These are phyloP conservation scores for Mycosarcoma mackinlayi DNA, from an alignment of 1,284 basidiomycete species.

Conservation along the genomic window DNA sequence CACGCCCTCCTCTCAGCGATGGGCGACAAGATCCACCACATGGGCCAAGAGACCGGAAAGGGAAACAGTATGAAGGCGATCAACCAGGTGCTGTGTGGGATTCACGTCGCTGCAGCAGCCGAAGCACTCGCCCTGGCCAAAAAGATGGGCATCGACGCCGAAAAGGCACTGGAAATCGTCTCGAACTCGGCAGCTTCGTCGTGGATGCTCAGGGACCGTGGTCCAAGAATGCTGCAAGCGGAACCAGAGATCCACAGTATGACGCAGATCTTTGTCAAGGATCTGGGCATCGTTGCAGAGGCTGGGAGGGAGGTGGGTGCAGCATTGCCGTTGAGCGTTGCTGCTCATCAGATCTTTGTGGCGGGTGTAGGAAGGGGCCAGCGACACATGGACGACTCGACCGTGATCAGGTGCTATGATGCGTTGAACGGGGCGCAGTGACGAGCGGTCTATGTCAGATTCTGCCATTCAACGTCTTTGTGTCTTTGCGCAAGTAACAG, in stretches of 20 bases:
- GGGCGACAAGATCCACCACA: conserved; percentile 62
- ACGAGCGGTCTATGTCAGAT: background rate
- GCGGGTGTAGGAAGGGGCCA: conserved; percentile 21
- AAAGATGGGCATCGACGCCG: conserved; percentile 66
- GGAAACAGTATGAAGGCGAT: conserved; percentile 56
- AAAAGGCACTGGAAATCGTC: conserved; percentile 65
- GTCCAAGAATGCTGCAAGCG: conserved; percentile 38
- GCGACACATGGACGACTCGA: conserved; percentile 22
- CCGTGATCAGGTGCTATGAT: conserved; percentile 31
- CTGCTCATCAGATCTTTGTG: conserved; percentile 29
- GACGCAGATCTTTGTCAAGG: conserved; percentile 33
- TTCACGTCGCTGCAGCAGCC: conserved; percentile 68
- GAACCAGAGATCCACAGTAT: conserved; percentile 22
- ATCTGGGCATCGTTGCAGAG: conserved; percentile 27
- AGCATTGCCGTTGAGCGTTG: conserved; percentile 15
- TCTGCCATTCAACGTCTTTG: no score
- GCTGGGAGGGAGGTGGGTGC: conserved; percentile 21
- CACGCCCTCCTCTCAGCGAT: conserved; percentile 62
- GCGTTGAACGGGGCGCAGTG: conserved; percentile 16
- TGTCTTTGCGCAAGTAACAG: background rate
- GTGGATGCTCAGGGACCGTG: conserved; percentile 67
- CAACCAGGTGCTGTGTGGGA: conserved; percentile 66
- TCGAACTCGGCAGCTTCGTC: conserved; percentile 63
- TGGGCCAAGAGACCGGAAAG: conserved; percentile 62
- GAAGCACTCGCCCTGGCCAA: conserved; percentile 68